Percentiles rank a stretch among this genome's conserved stretches.
Evolutionary conservation across 2,329 filamentous ascomycete genomes (phyloP).

Genomic region (Trichophyton benhamiae): DNA sequence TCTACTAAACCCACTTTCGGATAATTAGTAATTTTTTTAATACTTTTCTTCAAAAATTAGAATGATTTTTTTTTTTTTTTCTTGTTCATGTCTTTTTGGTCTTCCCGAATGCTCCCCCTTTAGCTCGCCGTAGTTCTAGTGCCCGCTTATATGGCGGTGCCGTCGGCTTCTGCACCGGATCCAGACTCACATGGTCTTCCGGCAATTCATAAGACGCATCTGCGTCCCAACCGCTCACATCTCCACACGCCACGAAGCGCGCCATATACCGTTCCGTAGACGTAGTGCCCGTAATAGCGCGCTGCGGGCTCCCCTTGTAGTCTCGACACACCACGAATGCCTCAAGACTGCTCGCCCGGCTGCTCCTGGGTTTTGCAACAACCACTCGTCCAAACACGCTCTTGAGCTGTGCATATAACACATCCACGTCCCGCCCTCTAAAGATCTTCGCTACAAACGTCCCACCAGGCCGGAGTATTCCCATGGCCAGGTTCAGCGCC

Average conservation of each 20-base stretch:
- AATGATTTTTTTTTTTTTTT: neutral
- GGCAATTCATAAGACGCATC: constrained; percentile 89
- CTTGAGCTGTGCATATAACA: constrained; percentile 86
- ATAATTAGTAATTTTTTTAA: neutral
- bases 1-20: constrained; percentile 46
- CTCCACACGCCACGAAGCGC: constrained; percentile 92
- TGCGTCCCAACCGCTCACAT: constrained; percentile 86
- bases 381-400: constrained; percentile 78
- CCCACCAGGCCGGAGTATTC: constrained; percentile 81
- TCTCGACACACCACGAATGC: constrained; percentile 92
- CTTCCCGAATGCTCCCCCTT: constrained; percentile 66
- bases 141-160: constrained; percentile 90
- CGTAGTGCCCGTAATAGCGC: neutral
- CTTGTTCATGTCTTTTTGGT: constrained; percentile 35
- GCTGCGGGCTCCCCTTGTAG: constrained; percentile 48
- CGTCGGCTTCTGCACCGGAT: constrained; percentile 89
- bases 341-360: constrained; percentile 90
- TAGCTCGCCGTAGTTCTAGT: constrained; percentile 65
- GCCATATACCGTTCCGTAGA: constrained; percentile 66
- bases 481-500: constrained; percentile 82
- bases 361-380: constrained; percentile 87
- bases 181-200: constrained; percentile 71
- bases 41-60: neutral
- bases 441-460: constrained; percentile 99
- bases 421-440: constrained; percentile 83